Percentiles rank a stretch among this genome's conserved stretches.
Evolutionary conservation across 148 eudicot species (phyloP).

Genomic region (Nepenthes mirabilis): DNA sequence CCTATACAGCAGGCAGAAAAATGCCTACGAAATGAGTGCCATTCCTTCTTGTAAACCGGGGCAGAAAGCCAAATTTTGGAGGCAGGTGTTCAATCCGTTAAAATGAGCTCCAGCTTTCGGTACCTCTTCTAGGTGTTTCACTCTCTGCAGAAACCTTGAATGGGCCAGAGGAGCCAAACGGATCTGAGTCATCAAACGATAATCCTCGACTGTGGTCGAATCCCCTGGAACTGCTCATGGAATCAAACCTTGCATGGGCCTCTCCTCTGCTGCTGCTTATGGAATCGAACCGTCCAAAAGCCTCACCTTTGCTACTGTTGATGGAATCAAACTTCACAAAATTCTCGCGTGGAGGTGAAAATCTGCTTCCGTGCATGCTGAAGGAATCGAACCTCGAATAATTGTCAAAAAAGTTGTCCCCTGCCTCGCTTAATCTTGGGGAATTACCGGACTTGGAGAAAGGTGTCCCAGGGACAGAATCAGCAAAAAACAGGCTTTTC

Average conservation of each 20-base stretch:
- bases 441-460: constrained; percentile 64
- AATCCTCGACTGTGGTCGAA: constrained; percentile 49
- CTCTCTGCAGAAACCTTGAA: constrained; percentile 61
- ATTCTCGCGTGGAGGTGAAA: neutral
- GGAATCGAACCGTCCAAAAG: constrained; percentile 44
- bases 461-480: constrained; percentile 79
- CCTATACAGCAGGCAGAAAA: too few species aligned
- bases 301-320: constrained; percentile 37
- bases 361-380: constrained; percentile 18
- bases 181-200: constrained; percentile 83
- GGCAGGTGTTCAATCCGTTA: constrained; percentile 13
- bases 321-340: constrained; percentile 69
- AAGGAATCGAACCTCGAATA: constrained; percentile 45
- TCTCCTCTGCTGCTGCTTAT: constrained; percentile 34
- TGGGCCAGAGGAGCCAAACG: constrained; percentile 86
- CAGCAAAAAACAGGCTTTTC: constrained; percentile 60
- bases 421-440: constrained; percentile 52
- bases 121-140: constrained; percentile 48
- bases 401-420: constrained; percentile 57
- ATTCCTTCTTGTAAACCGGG: too few species aligned
- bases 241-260: constrained; percentile 62
- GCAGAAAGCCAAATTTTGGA: too few species aligned
- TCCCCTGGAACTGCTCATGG: constrained; percentile 54
- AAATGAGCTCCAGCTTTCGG: constrained; percentile 73
- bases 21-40: too few species aligned